These are phyloP conservation scores for Epichloe gansuensis DNA, from an alignment of 2,329 filamentous ascomycete genomes.

Conservation along the genomic window DNA sequence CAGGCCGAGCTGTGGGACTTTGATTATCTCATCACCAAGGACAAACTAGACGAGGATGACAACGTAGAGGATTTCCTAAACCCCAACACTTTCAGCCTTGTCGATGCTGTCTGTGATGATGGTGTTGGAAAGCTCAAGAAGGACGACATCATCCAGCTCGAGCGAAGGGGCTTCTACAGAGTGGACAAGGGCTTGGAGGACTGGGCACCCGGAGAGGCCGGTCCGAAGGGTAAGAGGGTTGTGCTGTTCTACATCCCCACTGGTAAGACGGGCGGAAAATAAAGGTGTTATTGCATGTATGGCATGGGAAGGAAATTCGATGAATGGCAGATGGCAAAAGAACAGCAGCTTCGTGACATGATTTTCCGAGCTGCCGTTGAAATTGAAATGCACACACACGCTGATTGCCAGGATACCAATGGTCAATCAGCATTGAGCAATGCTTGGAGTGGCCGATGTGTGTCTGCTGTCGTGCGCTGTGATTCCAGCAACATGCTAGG, in stretches of 20 bases:
- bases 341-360: no score
- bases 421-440: no score
- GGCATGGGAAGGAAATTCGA: no score
- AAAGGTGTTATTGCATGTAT: neutral
- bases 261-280: slow-evolving; percentile 22
- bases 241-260: slow-evolving; percentile 48
- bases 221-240: slow-evolving; percentile 33
- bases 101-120: slow-evolving; percentile 65
- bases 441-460: no score
- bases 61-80: slow-evolving; percentile 75
- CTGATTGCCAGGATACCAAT: no score
- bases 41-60: slow-evolving; percentile 83
- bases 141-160: slow-evolving; percentile 89
- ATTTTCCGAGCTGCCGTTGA: no score
- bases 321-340: no score
- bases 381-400: no score
- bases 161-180: slow-evolving; percentile 84
- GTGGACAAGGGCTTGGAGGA: slow-evolving; percentile 55
- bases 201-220: slow-evolving; percentile 38
- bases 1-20: slow-evolving; percentile 85
- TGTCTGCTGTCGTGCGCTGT: no score
- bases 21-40: slow-evolving; percentile 90
- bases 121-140: slow-evolving; percentile 69
- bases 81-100: slow-evolving; percentile 60
- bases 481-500: no score